Base-by-base conservation (phyloP, 495 filamentous ascomycete species). In the Echria macrotheca region DNA sequence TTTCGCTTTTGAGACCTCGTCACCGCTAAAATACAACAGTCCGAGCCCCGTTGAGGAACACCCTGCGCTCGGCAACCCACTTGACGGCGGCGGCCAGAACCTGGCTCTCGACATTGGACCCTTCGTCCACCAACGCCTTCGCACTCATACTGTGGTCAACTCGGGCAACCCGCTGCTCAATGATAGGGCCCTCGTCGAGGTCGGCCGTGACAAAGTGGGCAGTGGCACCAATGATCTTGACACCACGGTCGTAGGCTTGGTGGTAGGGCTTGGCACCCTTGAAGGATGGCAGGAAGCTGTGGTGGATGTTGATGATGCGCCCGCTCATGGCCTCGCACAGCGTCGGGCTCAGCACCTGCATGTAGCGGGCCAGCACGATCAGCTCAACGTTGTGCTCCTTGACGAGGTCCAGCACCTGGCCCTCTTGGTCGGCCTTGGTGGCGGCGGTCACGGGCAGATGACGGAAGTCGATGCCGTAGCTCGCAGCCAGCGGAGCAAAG, bases 211-310 rank as follows among this genome's bases (percentile, higher is more conserved):
- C 84, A 56, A 87, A 86, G 64, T 88, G 84, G 35, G 84, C 84
- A 24, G 82, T 85, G 45, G 85, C 85, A 28, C 85, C 85, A 44
- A 87, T 84, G 56, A 89, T 86, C 76, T 89, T 89, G 46, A 89
- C 85, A 39, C 85, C 85, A 24, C 83, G 74, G 33, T 87, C 84
- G 61, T 80, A 85, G 17, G 85, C 85, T 71, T 87, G 84, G 69
- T 89, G 85, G 69, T 89, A 89, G 18, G 85, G 85, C 72, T 85
- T 86, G 50, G 85, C 85, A 22, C 85, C 85, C 72, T 87, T 89
- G 74, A 89, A 89, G 24, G 75, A 81, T 3, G 84, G 85, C 73
- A 89, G 57, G 77, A 89, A 89, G 50, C 74, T 79, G 69, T 89
- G 85, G 68, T 89, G 85, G 67, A 89, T 87, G 68, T 89, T 89